These are phyloP conservation scores for Aureobasidium lini DNA, from an alignment of 2,329 filamentous ascomycete genomes.

Conservation along the genomic window DNA sequence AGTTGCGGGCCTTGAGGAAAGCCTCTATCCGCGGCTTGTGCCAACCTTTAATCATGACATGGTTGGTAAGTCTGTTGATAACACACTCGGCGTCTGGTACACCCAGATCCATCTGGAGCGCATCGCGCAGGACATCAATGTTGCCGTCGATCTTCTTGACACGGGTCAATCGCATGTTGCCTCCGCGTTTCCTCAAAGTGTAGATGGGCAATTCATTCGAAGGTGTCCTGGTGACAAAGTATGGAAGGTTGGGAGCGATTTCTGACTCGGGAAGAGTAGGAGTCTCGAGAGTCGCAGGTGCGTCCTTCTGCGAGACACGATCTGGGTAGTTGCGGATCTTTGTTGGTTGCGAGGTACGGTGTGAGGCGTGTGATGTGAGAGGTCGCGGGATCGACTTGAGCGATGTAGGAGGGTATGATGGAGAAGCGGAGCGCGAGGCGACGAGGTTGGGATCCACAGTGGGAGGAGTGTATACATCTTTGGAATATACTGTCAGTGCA, in stretches of 20 bases:
- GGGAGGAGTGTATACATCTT: slow-evolving; percentile 13
- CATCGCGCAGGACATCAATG: slow-evolving; percentile 52
- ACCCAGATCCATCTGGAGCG: slow-evolving; percentile 52
- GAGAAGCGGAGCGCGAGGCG: slow-evolving; percentile 26
- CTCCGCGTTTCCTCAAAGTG: slow-evolving; percentile 62
- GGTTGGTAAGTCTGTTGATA: slow-evolving; percentile 57
- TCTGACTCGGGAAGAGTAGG: slow-evolving; percentile 21
- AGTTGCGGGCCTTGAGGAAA: slow-evolving; percentile 30
- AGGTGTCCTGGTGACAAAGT: slow-evolving; percentile 64
- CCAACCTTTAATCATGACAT: slow-evolving; percentile 60
- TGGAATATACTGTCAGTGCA: neutral
- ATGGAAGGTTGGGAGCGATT: slow-evolving; percentile 47
- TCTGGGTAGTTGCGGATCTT: slow-evolving; percentile 28
- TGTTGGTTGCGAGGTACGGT: slow-evolving; percentile 26
- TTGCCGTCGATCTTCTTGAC: slow-evolving; percentile 78
- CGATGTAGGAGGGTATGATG: slow-evolving; percentile 26
- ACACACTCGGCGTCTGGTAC: slow-evolving; percentile 41
- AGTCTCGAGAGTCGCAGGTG: slow-evolving; percentile 16
- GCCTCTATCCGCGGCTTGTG: slow-evolving; percentile 26
- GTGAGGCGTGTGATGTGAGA: slow-evolving; percentile 29
- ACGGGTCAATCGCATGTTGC: slow-evolving; percentile 65
- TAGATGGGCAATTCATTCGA: slow-evolving; percentile 73
- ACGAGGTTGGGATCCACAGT: slow-evolving; percentile 26
- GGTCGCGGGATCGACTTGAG: slow-evolving; percentile 29
- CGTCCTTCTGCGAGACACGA: slow-evolving; percentile 13